Base-by-base conservation (phyloP, 1,284 basidiomycete species). In the Ceratobasidium sp. region DNA sequence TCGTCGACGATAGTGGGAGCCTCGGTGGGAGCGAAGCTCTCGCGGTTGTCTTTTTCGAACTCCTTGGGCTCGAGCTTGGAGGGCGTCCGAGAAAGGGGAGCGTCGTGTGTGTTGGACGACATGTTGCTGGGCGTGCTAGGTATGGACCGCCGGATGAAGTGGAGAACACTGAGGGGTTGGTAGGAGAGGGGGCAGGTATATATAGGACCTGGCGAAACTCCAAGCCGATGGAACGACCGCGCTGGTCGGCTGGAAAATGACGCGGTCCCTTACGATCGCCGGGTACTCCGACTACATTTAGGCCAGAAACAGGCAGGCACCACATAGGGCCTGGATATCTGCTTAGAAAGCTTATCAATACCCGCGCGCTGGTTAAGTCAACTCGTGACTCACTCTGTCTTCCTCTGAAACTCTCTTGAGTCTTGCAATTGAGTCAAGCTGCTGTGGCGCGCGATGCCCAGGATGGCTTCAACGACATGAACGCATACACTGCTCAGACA, bases 21-120 rank as follows among this genome's bases (percentile, higher is more conserved):
- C 55, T 72, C 69, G 33, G 28, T 66, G 4, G 46, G 72, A 20
- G 61, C 60, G 18, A 64, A 51, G 61, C 60, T 75, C 60, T 75
- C 72, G 60, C 72, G 72, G 58, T 55, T 75, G 60, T 40, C 60
- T 53, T 68, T 68, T 53, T 68, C 66, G 26, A 68, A 28, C 46
- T 68, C 66, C 33, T 68, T 53, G 66, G 66, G 46, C 20, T 68
- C 46, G 66, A 68, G 66, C 66, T 68, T 68, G 66, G 66, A 68
- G 26, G 66, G 46, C 10, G 49, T 53, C 12, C 46, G 66, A 18
- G 66, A 51, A 10, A 68, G 46, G 13, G 33, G 12, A 33, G 66
- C 26, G 3, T 12, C 33, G 13, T 49, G 66, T 18, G 44, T n/a
- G 13, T 28, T 28, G 28, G 66, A 28, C 15, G 66, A 68, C 66